Conservation (phyloP, 805 yeast species). For the Nakazawaea anatomiae region DNA sequence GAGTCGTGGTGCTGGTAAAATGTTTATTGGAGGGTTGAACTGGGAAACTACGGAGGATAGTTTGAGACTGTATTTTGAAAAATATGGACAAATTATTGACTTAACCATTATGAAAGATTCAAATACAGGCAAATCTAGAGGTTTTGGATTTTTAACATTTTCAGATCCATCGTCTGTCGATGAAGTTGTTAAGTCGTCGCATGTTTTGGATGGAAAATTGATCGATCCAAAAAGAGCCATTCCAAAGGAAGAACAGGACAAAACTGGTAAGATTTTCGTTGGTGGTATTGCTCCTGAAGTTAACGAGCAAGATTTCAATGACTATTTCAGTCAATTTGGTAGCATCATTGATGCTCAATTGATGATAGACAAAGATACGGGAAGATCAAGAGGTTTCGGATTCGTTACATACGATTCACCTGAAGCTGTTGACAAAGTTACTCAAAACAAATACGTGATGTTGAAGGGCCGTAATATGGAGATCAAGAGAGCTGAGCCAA, state of each 20-base stretch:
- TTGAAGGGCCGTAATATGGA: constrained; percentile 85
- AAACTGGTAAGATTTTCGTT: constrained; percentile 92
- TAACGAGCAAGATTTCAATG: constrained; percentile 83
- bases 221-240: constrained; percentile 97
- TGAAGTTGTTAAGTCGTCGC: constrained; percentile 79
- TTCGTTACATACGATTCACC: constrained; percentile 94
- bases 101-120: constrained; percentile 91
- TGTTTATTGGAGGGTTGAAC: constrained; percentile 95
- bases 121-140: constrained; percentile 83
- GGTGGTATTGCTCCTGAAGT: constrained; percentile 96
- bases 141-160: constrained; percentile 92
- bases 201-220: constrained; percentile 88
- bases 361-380: constrained; percentile 96
- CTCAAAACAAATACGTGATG: constrained; percentile 72
- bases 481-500: constrained; percentile 79
- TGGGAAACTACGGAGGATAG: constrained; percentile 97
- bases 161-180: constrained; percentile 77
- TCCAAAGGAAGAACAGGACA: constrained; percentile 95
- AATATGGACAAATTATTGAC: constrained; percentile 85
- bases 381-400: constrained; percentile 95
- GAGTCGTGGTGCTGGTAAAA: constrained; percentile 50
- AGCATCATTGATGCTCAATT: constrained; percentile 91
- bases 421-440: constrained; percentile 86
- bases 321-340: constrained; percentile 78
- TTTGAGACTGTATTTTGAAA: constrained; percentile 71